These are phyloP conservation scores for Claviceps capensis DNA, from an alignment of 2,329 filamentous ascomycete genomes.

Conservation along the genomic window DNA sequence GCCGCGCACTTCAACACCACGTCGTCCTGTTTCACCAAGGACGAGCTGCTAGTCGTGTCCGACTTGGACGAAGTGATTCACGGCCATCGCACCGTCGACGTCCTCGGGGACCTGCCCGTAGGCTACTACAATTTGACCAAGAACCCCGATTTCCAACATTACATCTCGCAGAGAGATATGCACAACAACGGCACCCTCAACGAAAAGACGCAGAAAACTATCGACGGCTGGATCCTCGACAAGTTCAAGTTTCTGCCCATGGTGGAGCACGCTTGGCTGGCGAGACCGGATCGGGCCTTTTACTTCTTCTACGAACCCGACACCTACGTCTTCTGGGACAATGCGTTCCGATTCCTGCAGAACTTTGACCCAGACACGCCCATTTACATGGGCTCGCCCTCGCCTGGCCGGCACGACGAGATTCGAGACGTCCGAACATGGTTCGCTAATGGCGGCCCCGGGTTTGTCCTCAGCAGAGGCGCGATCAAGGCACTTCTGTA, in stretches of 20 bases:
- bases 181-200: slow-evolving; percentile 19
- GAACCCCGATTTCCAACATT: slow-evolving; percentile 24
- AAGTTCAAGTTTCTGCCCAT: slow-evolving; percentile 45
- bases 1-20: slow-evolving; percentile 35
- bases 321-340: slow-evolving; percentile 30
- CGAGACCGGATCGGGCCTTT: slow-evolving; percentile 34
- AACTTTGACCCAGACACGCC: slow-evolving; percentile 28
- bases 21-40: slow-evolving; percentile 33
- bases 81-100: slow-evolving; percentile 29
- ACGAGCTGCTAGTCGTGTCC: slow-evolving; percentile 33
- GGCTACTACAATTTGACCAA: slow-evolving; percentile 18
- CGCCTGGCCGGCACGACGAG: slow-evolving; percentile 23
- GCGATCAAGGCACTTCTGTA: slow-evolving; percentile 29
- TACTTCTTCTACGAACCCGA: slow-evolving; percentile 44
- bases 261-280: slow-evolving; percentile 34
- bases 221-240: slow-evolving; percentile 37
- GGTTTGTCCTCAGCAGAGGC: slow-evolving; percentile 41
- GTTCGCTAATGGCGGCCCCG: slow-evolving; percentile 45
- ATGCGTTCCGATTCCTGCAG: slow-evolving; percentile 34
- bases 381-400: slow-evolving; percentile 41
- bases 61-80: slow-evolving; percentile 32
- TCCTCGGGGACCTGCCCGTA: slow-evolving; percentile 19
- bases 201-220: slow-evolving; percentile 17
- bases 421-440: slow-evolving; percentile 21
- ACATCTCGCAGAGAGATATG: slow-evolving; percentile 26